phyloP scores from a whole-genome alignment of 768 basidiomycete genomes.

The Trametes elegans region DNA sequence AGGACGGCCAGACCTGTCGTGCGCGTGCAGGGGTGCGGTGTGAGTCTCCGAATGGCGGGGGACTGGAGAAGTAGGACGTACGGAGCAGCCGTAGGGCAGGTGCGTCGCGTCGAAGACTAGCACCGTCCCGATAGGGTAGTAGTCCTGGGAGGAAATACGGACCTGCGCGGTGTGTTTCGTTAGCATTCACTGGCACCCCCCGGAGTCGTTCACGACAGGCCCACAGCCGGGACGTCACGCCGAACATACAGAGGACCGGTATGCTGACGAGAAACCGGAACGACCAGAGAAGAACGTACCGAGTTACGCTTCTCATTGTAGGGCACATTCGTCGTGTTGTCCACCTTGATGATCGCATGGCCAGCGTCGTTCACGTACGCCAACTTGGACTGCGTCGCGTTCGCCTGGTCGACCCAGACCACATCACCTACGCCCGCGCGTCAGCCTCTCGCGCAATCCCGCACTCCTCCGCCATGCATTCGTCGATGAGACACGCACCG shows the following conservation, averaged over 20 bases:
- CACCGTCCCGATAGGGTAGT: slow-evolving; percentile 41
- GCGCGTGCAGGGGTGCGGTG: no score
- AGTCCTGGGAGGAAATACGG: slow-evolving; percentile 41
- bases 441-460: no score
- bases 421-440: slow-evolving; percentile 69
- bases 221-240: no score
- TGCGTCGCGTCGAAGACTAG: slow-evolving; percentile 45
- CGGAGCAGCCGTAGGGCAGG: slow-evolving; percentile 58
- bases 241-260: no score
- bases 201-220: no score
- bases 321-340: slow-evolving; percentile 61
- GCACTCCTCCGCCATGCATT: no score
- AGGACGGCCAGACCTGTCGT: slow-evolving; percentile 28
- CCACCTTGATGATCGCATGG: slow-evolving; percentile 71
- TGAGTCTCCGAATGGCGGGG: background rate
- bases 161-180: no score
- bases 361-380: slow-evolving; percentile 59
- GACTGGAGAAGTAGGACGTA: slow-evolving; percentile 22
- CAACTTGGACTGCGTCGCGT: slow-evolving; percentile 47
- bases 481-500: slow-evolving; percentile 22
- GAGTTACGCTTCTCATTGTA: slow-evolving; percentile 57
- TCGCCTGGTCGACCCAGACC: slow-evolving; percentile 48
- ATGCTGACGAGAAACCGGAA: no score
- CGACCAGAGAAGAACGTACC: slow-evolving; percentile 35
- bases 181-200: no score